Evolutionary conservation across 257 asterid genomes (phyloP).

Genomic region (Solanum sitiens): DNA sequence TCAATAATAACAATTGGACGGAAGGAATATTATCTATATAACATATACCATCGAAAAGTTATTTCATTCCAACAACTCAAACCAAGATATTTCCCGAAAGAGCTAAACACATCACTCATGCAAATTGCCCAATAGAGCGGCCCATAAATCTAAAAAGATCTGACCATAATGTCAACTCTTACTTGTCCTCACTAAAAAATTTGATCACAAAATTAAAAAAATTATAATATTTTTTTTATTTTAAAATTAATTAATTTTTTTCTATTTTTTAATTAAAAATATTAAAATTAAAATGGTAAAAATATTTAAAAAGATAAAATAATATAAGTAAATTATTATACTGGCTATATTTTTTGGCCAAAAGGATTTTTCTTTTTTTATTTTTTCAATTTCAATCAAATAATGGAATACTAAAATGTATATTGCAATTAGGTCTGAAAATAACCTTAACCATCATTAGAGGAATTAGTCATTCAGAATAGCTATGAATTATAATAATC

Average conservation of each 20-base stretch:
- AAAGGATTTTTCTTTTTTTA: no score
- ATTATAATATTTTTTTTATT: no score
- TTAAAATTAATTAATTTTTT: no score
- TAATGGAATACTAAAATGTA: neutral
- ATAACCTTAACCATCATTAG: neutral
- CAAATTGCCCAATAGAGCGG: neutral
- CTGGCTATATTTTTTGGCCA: no score
- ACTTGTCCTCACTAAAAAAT: neutral
- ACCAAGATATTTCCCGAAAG: neutral
- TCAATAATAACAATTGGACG: no score
- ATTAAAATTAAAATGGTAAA: no score
- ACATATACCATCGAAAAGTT: neutral
- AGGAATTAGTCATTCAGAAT: neutral
- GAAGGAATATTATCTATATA: no score
- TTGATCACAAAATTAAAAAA: no score
- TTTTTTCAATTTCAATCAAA: neutral
- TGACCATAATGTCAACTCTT: neutral
- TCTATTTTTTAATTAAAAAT: no score
- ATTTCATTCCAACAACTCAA: neutral
- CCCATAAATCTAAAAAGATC: neutral
- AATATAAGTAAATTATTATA: no score
- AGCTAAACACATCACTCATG: neutral
- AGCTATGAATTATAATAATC: neutral
- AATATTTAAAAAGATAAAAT: no score
- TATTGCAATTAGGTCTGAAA: neutral